phyloP scores from a whole-genome alignment of 257 asterid species.

The Rauvolfia tetraphylla region DNA sequence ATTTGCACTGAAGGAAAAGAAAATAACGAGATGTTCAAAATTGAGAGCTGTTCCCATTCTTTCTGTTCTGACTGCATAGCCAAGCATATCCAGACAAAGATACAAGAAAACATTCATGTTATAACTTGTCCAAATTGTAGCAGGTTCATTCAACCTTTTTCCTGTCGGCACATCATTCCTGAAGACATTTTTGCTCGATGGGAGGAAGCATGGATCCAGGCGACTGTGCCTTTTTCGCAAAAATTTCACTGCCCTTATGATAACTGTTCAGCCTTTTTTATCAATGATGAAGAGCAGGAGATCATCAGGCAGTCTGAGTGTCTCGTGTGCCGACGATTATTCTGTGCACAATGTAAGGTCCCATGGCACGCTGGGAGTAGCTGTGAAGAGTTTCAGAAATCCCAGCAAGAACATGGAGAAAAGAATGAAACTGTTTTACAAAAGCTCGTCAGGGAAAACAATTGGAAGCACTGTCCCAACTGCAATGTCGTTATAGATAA shows the following conservation, averaged over 20 bases:
- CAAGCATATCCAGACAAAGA: conserved; percentile 17
- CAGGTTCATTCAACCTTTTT: conserved; percentile 1
- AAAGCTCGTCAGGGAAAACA: not conserved
- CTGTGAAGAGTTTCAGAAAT: too few relatives aligned
- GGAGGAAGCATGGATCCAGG: conserved; percentile 11
- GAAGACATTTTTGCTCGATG: conserved; percentile 14
- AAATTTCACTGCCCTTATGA: too few relatives aligned
- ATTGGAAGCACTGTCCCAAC: conserved; percentile 1
- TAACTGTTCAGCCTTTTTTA: too few relatives aligned
- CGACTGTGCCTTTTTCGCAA: not conserved
- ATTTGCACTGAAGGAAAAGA: conserved; percentile 23
- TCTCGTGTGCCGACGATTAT: too few relatives aligned
- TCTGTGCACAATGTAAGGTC: too few relatives aligned
- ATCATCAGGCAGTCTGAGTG: too few relatives aligned
- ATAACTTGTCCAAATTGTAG: conserved; percentile 21
- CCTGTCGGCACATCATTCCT: conserved; percentile 12
- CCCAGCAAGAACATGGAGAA: too few relatives aligned
- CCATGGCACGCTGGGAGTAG: too few relatives aligned
- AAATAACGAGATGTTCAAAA: conserved; percentile 15
- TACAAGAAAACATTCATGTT: conserved; percentile 2
- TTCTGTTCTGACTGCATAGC: conserved; percentile 21
- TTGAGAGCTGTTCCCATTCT: conserved; percentile 17
- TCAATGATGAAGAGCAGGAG: too few relatives aligned
- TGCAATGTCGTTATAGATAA: conserved; percentile 27
- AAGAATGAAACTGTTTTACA: too few relatives aligned